Evolutionary conservation across 1,284 basidiomycete genomes (phyloP).

Genomic region (Tylopilus sp.): DNA sequence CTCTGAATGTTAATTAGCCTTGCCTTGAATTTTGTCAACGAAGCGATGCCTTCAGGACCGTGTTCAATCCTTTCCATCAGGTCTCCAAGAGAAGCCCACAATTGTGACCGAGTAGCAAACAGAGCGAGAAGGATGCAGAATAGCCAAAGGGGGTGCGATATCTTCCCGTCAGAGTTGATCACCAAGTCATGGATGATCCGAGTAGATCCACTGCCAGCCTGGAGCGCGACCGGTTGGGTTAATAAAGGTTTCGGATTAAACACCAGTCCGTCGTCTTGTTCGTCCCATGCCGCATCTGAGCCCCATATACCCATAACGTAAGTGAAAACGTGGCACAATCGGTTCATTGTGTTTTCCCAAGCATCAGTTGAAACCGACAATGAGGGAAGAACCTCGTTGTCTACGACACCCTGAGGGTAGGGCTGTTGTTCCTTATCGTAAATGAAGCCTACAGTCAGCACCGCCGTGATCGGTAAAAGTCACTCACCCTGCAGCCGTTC

Average conservation of each 20-base stretch:
- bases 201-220: slow-evolving; percentile 1
- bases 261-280: slow-evolving; percentile 24
- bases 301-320: slow-evolving; percentile 23
- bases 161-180: slow-evolving; percentile 33
- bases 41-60: slow-evolving; percentile 11
- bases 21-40: slow-evolving; percentile 23
- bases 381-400: slow-evolving; percentile 11
- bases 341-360: slow-evolving; percentile 16
- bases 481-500: slow-evolving; percentile 31
- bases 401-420: slow-evolving; percentile 20
- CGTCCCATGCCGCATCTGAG: slow-evolving; percentile 28
- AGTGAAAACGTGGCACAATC: slow-evolving; percentile 20
- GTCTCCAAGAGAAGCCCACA: slow-evolving; percentile 15
- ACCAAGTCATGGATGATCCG: slow-evolving; percentile 18
- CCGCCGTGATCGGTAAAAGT: slow-evolving; percentile 28
- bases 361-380: neutral
- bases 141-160: slow-evolving; percentile 34
- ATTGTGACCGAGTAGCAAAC: slow-evolving; percentile 15
- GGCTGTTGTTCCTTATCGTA: slow-evolving; percentile 24
- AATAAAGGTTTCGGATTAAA: slow-evolving; percentile 20
- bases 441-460: slow-evolving; percentile 12
- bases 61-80: slow-evolving; percentile 12
- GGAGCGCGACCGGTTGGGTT: slow-evolving; percentile 4
- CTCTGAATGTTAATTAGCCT: slow-evolving; percentile 28
- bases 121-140: slow-evolving; percentile 29